Evolutionary conservation across 805 yeast genomes (phyloP).

Genomic region (Diddensiella transvaalensis): DNA sequence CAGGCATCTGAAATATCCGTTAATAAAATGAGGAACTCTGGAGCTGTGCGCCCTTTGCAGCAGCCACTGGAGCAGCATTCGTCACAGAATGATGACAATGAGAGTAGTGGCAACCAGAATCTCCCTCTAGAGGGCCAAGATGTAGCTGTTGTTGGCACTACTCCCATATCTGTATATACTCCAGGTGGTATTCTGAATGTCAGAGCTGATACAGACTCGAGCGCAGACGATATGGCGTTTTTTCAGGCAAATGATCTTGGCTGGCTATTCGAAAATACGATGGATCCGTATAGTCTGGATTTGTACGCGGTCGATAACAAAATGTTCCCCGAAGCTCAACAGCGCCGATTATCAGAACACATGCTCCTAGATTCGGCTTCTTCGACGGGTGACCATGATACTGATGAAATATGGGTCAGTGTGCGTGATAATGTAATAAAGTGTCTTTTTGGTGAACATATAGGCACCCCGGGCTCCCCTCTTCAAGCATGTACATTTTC

Average conservation of each 20-base stretch:
- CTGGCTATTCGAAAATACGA: slow-evolving; percentile 26
- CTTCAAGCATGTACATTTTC: slow-evolving; percentile 19
- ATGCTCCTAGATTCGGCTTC: neutral
- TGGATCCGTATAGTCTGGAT: slow-evolving; percentile 6
- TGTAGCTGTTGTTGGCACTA: neutral
- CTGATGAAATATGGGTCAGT: slow-evolving; percentile 16
- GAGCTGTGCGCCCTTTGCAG: too few relatives aligned
- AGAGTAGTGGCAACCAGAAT: neutral
- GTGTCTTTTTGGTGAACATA: slow-evolving; percentile 22
- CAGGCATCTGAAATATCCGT: too few relatives aligned
- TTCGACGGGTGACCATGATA: slow-evolving; percentile 5
- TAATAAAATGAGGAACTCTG: too few relatives aligned
- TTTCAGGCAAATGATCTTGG: slow-evolving; percentile 26
- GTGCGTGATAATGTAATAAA: slow-evolving; percentile 18
- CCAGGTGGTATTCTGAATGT: neutral
- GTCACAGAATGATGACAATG: too few relatives aligned
- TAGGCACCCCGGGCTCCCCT: slow-evolving; percentile 17
- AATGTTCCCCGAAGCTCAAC: neutral
- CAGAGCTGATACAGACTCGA: neutral
- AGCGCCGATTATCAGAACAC: neutral
- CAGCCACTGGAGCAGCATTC: too few relatives aligned
- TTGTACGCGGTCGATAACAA: neutral
- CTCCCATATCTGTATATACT: neutral
- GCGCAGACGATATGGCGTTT: neutral
- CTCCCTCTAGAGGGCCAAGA: neutral